Percentiles rank a stretch among this genome's conserved stretches.
These are phyloP conservation scores for Hymenoscyphus linearis DNA, from an alignment of 2,329 filamentous ascomycete species.

Conservation along the genomic window DNA sequence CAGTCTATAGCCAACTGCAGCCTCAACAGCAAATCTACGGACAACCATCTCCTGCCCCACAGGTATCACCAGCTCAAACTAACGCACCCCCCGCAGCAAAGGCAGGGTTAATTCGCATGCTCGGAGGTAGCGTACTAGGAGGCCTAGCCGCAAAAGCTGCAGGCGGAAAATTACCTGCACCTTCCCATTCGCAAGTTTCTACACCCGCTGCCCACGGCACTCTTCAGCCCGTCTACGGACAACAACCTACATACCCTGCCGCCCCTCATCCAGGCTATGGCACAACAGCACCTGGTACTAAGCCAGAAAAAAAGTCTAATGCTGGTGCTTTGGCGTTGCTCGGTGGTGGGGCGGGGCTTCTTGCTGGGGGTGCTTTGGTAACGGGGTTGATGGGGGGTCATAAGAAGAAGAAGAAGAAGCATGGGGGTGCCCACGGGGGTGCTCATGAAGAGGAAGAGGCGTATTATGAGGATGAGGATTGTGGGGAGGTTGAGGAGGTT, in stretches of 20 bases:
- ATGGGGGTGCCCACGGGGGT: background rate
- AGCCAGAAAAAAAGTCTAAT: background rate
- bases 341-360: conserved; percentile 4
- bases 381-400: background rate
- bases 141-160: conserved; percentile 4
- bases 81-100: conserved; percentile 3
- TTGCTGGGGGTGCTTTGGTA: conserved; percentile 2
- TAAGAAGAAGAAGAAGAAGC: conserved; percentile 3
- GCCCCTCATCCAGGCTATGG: background rate
- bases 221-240: background rate
- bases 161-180: background rate
- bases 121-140: background rate
- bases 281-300: background rate
- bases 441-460: background rate
- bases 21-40: background rate
- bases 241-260: background rate
- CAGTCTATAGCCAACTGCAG: background rate
- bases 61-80: background rate
- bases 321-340: background rate
- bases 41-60: background rate
- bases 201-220: background rate
- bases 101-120: conserved; percentile 3
- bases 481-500: background rate
- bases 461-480: background rate
- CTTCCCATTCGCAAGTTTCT: background rate